Evolutionary conservation across 441 rosid species (phyloP).

Genomic region (Bocquillonia castaneifolia): DNA sequence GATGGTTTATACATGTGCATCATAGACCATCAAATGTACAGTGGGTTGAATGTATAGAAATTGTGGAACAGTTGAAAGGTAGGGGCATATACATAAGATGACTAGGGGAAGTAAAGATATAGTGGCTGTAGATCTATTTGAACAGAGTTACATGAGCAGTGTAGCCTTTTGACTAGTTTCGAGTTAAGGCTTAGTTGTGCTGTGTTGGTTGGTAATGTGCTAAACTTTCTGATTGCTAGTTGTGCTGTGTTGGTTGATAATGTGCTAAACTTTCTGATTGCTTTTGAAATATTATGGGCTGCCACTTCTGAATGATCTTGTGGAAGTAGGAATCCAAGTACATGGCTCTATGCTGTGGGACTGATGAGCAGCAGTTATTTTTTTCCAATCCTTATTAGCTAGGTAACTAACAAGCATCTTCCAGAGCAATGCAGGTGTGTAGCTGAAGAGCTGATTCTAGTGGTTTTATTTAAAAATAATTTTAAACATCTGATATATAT

Average conservation of each 20-base stretch:
- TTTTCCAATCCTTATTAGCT: background rate
- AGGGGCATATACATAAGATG: no score
- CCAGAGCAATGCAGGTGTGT: background rate
- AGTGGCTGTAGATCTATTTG: no score
- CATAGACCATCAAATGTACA: no score
- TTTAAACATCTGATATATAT: constrained; percentile 5
- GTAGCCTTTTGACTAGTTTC: no score
- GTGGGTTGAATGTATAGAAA: no score
- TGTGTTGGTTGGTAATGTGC: background rate
- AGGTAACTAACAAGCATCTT: background rate
- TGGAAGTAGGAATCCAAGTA: background rate
- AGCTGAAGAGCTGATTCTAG: constrained; percentile 2
- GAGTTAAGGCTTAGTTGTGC: background rate
- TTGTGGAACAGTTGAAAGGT: no score
- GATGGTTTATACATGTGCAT: no score
- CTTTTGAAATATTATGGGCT: background rate
- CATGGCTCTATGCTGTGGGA: background rate
- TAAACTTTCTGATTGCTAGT: background rate
- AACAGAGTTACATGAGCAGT: no score
- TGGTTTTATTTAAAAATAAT: constrained; percentile 2
- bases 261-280: background rate
- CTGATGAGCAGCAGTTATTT: background rate
- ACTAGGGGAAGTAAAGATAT: no score
- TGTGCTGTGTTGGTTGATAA: background rate
- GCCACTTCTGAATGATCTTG: no score